Percentiles rank a stretch among this genome's conserved stretches.
phyloP scores from a whole-genome alignment of 805 yeast genomes.

The Yarrowia osloensis region DNA sequence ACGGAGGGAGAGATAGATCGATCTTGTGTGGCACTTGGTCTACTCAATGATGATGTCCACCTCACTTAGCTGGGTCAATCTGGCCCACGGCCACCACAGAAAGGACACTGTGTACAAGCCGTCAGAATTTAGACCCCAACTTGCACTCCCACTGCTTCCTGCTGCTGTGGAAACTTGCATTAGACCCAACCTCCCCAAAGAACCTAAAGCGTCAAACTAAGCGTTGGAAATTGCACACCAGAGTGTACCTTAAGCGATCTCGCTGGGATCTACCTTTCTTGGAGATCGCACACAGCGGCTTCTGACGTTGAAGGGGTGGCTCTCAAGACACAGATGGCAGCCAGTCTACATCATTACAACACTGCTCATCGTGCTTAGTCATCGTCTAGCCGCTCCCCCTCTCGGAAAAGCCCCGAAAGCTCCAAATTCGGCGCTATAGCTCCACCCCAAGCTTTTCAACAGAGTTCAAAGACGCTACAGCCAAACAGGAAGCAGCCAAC shows the following conservation, averaged over 20 bases:
- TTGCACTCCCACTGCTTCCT: not conserved
- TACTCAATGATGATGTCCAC: too few relatives aligned
- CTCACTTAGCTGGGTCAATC: too few relatives aligned
- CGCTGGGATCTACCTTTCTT: not conserved
- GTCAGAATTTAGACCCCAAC: not conserved
- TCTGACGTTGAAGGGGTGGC: too few relatives aligned
- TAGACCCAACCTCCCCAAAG: not conserved
- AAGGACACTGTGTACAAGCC: not conserved
- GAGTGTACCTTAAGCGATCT: constrained; percentile 8
- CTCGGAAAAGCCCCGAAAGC: not conserved
- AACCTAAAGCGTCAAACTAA: not conserved
- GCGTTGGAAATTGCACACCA: not conserved
- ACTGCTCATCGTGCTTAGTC: too few relatives aligned
- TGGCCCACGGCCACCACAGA: not conserved
- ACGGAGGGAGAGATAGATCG: not conserved
- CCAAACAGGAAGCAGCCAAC: constrained; percentile 11
- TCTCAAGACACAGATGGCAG: too few relatives aligned
- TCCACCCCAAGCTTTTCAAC: constrained; percentile 1
- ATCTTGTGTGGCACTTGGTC: not conserved
- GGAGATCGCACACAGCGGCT: not conserved
- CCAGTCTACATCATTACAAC: too few relatives aligned
- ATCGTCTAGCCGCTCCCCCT: not conserved
- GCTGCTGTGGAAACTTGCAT: not conserved
- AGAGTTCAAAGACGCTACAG: not conserved
- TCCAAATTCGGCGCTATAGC: not conserved